Evolutionary conservation across 1,284 basidiomycete species (phyloP).

Genomic region (Moniliophthora roreri): DNA sequence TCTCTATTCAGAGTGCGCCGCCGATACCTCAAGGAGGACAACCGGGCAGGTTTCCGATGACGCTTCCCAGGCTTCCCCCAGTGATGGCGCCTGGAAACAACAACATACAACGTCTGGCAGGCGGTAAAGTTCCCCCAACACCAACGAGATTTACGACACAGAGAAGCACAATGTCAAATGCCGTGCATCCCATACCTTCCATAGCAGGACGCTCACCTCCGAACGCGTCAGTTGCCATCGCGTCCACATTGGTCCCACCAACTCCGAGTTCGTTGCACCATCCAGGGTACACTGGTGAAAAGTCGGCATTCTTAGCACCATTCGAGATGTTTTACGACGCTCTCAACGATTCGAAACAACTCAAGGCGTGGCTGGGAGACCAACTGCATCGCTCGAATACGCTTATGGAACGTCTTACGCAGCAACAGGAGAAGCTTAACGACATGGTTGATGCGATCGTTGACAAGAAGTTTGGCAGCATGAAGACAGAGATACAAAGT

Average conservation of each 20-base stretch:
- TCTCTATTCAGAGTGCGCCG: constrained; percentile 72
- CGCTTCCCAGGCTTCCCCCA: constrained; percentile 63
- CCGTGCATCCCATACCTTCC: constrained; percentile 20
- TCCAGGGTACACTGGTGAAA: constrained; percentile 59
- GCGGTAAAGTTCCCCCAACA: constrained; percentile 66
- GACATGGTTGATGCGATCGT: constrained; percentile 57
- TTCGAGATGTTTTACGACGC: constrained; percentile 81
- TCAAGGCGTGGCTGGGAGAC: constrained; percentile 71
- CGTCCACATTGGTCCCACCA: constrained; percentile 55
- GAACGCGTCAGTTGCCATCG: constrained; percentile 58
- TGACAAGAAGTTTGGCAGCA: constrained; percentile 50
- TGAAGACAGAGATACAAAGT: constrained; percentile 57
- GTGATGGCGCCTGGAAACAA: constrained; percentile 41
- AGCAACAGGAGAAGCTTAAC: constrained; percentile 58
- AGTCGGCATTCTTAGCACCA: constrained; percentile 70
- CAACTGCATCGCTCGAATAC: constrained; percentile 63
- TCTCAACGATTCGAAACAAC: constrained; percentile 69
- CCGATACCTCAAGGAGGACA: constrained; percentile 58
- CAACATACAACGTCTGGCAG: constrained; percentile 43
- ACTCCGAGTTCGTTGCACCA: constrained; percentile 63
- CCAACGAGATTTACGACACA: constrained; percentile 63
- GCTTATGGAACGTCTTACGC: constrained; percentile 48
- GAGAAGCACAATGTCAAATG: constrained; percentile 27
- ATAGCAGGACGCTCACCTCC: constrained; percentile 46
- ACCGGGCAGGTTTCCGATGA: constrained; percentile 50